Percentiles rank a stretch among this genome's conserved stretches.
Evolutionary conservation across 371 early-diverging fungal species (phyloP).

Genomic region (Circinella umbellata): DNA sequence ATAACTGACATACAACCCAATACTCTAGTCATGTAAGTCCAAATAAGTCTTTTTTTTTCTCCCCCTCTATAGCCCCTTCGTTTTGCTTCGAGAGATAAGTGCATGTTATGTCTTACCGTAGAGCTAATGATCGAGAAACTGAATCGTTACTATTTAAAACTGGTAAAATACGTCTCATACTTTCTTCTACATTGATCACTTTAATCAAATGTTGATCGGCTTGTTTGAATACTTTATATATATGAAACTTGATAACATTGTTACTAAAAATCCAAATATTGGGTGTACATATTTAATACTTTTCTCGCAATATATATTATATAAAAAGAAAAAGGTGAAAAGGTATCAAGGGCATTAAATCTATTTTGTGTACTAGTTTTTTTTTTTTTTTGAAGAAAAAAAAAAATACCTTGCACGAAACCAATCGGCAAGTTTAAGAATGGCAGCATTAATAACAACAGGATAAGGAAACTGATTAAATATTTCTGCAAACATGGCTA

Average conservation of each 20-base stretch:
- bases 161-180: constrained; percentile 54
- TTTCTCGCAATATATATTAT: background rate
- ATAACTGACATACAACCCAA: constrained; percentile 64
- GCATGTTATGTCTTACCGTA: constrained; percentile 42
- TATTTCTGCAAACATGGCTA: constrained; percentile 54
- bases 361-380: too few relatives aligned
- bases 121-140: constrained; percentile 55
- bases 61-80: background rate
- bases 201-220: constrained; percentile 53
- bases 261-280: constrained; percentile 36
- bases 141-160: constrained; percentile 60
- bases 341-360: background rate
- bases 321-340: background rate
- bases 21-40: constrained; percentile 31
- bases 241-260: constrained; percentile 56
- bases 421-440: constrained; percentile 65
- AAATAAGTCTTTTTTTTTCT: background rate
- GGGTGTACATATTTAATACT: background rate
- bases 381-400: background rate
- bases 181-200: constrained; percentile 62
- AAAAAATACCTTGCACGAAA: constrained; percentile 49
- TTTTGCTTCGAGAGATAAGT: too few relatives aligned
- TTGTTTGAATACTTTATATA: constrained; percentile 57
- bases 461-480: constrained; percentile 62
- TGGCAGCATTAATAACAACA: constrained; percentile 59